These are phyloP conservation scores for Ogataea zsoltii DNA, from an alignment of 805 yeast species.

Conservation along the genomic window DNA sequence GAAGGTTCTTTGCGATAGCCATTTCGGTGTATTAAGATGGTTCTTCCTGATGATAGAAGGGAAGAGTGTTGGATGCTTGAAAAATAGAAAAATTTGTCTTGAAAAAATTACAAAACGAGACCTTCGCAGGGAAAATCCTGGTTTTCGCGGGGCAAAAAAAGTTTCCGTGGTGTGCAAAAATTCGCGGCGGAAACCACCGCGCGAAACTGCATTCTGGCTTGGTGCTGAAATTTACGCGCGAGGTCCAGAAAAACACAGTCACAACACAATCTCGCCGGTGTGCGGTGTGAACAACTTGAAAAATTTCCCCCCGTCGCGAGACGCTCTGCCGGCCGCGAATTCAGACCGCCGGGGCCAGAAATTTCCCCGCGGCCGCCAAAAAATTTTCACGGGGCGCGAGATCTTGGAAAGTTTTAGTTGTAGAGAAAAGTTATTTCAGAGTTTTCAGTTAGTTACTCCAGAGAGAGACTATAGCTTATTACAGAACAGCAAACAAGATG, in stretches of 20 bases:
- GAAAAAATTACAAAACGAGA: slow-evolving; percentile 3
- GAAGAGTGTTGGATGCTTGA: slow-evolving; percentile 3
- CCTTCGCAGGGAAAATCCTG: background rate
- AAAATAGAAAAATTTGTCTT: background rate
- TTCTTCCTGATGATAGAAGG: slow-evolving; percentile 2
- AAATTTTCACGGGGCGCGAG: slow-evolving; percentile 7
- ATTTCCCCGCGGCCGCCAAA: background rate
- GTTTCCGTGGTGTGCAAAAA: background rate
- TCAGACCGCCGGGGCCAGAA: background rate
- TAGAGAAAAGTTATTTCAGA: slow-evolving; percentile 6
- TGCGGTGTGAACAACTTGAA: background rate
- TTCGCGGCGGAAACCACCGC: background rate
- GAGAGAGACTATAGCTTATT: background rate
- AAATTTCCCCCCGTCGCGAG: background rate
- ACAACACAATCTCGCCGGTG: background rate
- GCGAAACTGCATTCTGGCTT: background rate
- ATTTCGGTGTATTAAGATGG: slow-evolving; percentile 17
- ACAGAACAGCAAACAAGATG: slow-evolving; percentile 21
- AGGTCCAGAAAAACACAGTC: slow-evolving; percentile 1
- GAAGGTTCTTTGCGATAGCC: slow-evolving; percentile 95
- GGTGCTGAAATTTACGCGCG: slow-evolving; percentile 4
- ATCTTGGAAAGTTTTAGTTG: background rate
- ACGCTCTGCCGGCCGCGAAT: background rate
- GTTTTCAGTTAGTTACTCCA: slow-evolving; percentile 1
- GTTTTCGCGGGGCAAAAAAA: no score